phyloP scores from a whole-genome alignment of 2,329 filamentous ascomycete species.

The Ceratocystis lukuohia region DNA sequence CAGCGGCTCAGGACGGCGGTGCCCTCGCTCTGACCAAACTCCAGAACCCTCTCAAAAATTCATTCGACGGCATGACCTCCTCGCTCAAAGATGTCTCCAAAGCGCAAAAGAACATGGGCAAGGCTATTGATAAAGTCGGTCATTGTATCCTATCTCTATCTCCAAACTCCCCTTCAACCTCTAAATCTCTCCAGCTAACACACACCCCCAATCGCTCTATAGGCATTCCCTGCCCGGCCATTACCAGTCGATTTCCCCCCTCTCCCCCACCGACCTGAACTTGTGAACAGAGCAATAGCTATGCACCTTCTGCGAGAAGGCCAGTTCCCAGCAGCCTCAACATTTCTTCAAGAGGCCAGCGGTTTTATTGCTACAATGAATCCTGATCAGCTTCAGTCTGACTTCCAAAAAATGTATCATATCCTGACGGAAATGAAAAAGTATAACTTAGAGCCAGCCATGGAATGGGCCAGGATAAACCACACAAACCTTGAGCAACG shows the following conservation, averaged over 20 bases:
- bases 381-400: conserved; percentile 49
- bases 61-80: conserved; percentile 66
- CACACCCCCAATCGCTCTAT: conserved; percentile 23
- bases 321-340: conserved; percentile 75
- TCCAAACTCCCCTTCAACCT: not conserved
- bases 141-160: not conserved
- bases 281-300: conserved; percentile 86
- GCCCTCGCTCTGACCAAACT: conserved; percentile 67
- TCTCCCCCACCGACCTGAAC: conserved; percentile 40
- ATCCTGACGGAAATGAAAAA: conserved; percentile 44
- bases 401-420: conserved; percentile 81
- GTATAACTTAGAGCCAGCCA: conserved; percentile 67
- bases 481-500: conserved; percentile 58
- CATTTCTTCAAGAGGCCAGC: conserved; percentile 60
- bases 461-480: conserved; percentile 69
- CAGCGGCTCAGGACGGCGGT: conserved; percentile 52
- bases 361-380: conserved; percentile 24
- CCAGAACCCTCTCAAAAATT: conserved; percentile 70
- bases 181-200: not conserved
- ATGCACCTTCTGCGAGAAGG: conserved; percentile 95
- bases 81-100: conserved; percentile 74
- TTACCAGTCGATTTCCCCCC: conserved; percentile 46
- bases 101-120: conserved; percentile 70
- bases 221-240: conserved; percentile 63
- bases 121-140: conserved; percentile 65